Percentiles rank a stretch among this genome's conserved stretches.
Conservation (phyloP, 2,329 filamentous ascomycete species). For the Ophiocordyceps robertsii region DNA sequence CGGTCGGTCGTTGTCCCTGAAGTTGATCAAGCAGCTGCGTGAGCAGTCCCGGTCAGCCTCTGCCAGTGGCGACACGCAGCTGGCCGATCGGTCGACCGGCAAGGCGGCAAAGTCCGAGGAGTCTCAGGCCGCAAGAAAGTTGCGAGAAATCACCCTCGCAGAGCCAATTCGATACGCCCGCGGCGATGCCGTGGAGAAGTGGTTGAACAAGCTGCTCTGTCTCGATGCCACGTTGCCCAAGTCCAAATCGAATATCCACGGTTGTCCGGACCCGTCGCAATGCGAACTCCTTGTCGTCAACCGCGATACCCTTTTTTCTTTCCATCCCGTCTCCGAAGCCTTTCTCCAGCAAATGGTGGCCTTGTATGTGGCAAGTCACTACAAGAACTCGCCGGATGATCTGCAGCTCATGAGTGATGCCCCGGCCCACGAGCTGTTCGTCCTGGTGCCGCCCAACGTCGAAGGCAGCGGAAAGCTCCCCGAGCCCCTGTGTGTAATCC, state of each 20-base stretch:
- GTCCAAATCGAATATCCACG: slow-evolving; percentile 56
- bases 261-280: slow-evolving; percentile 78
- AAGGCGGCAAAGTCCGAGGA: slow-evolving; percentile 53
- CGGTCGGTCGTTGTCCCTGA: slow-evolving; percentile 83
- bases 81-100: slow-evolving; percentile 69
- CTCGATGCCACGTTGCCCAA: slow-evolving; percentile 83
- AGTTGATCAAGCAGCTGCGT: slow-evolving; percentile 91
- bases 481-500: slow-evolving; percentile 87
- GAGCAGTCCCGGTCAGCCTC: slow-evolving; percentile 68
- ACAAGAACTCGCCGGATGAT: slow-evolving; percentile 97
- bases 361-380: slow-evolving; percentile 90
- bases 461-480: slow-evolving; percentile 68
- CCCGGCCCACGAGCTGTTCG: slow-evolving; percentile 90
- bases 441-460: slow-evolving; percentile 74
- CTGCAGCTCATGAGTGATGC: slow-evolving; percentile 98
- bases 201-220: slow-evolving; percentile 89
- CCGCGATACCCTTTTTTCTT: slow-evolving; percentile 94
- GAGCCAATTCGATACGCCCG: slow-evolving; percentile 92
- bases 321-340: slow-evolving; percentile 91
- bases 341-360: slow-evolving; percentile 98
- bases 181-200: slow-evolving; percentile 85
- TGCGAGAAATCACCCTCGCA: slow-evolving; percentile 82
- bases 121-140: slow-evolving; percentile 54
- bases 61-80: slow-evolving; percentile 45
- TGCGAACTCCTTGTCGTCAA: slow-evolving; percentile 92